Conservation (phyloP, 2,329 filamentous ascomycete genomes). For the Fusarium floridanum region DNA sequence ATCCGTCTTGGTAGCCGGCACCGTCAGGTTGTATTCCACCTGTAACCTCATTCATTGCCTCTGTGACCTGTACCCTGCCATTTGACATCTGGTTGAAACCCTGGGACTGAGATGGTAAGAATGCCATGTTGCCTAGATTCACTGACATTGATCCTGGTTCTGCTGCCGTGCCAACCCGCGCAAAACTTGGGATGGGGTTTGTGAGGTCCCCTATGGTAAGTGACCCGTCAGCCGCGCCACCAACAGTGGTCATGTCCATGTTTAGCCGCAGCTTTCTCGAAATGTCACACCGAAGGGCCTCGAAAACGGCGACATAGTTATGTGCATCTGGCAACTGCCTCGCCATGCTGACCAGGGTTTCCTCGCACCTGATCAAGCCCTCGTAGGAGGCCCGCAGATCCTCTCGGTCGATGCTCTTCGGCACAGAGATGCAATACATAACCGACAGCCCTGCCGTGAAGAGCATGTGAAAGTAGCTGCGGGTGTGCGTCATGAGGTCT, state of each 20-base stretch:
- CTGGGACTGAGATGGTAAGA: neutral
- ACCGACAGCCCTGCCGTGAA: slow-evolving; percentile 59
- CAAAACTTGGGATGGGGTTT: neutral
- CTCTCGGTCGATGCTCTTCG: slow-evolving; percentile 9
- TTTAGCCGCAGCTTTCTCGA: slow-evolving; percentile 16
- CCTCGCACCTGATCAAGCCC: neutral
- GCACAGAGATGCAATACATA: slow-evolving; percentile 47
- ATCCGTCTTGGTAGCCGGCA: slow-evolving; percentile 10
- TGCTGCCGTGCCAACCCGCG: rapidly evolving
- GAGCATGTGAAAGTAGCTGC: slow-evolving; percentile 63
- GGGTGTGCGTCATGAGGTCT: slow-evolving; percentile 55
- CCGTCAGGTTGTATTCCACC: neutral
- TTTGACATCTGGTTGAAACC: neutral
- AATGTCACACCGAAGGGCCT: slow-evolving; percentile 23
- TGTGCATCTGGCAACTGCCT: slow-evolving; percentile 36
- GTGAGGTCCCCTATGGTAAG: neutral
- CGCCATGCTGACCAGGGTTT: neutral
- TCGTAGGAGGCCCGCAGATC: slow-evolving; percentile 9
- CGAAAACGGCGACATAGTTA: slow-evolving; percentile 35
- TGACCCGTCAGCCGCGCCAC: neutral
- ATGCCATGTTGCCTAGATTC: neutral
- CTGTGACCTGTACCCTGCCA: rapidly evolving
- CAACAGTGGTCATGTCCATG: neutral
- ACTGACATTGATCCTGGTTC: neutral
- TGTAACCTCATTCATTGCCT: neutral